phyloP scores from a whole-genome alignment of 495 filamentous ascomycete genomes.

The Xylaria intraflava region DNA sequence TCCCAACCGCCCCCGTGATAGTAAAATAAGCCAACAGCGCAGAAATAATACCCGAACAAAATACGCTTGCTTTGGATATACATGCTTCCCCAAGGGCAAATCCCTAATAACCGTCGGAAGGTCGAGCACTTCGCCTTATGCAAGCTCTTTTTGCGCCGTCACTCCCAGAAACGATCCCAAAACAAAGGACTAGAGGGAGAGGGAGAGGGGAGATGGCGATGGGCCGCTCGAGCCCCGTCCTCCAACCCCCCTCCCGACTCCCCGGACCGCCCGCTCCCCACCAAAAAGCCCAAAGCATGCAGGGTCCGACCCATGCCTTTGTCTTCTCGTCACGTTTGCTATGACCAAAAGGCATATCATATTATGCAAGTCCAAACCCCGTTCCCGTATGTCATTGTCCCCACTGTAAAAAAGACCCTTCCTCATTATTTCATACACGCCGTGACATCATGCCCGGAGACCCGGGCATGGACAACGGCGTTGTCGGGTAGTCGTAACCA shows the following conservation, averaged over 20 bases:
- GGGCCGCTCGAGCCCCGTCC: not conserved
- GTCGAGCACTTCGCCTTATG: constrained; percentile 25
- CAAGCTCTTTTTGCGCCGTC: constrained; percentile 18
- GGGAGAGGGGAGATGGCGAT: not conserved
- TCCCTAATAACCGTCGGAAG: constrained; percentile 13
- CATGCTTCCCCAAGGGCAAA: constrained; percentile 14
- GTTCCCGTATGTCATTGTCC: no score
- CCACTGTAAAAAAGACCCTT: no score
- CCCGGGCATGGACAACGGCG: constrained; percentile 60
- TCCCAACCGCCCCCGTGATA: constrained; percentile 4
- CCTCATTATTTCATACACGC: constrained; percentile 10
- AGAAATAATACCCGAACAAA: constrained; percentile 7
- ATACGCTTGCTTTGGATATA: constrained; percentile 20
- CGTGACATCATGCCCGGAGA: constrained; percentile 48
- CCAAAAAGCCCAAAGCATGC: no score
- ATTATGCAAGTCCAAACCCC: not conserved
- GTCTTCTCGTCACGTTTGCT: no score
- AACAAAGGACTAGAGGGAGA: not conserved
- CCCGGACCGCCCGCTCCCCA: not conserved
- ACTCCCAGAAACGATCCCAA: constrained; percentile 9
- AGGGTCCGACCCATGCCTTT: no score
- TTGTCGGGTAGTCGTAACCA: constrained; percentile 57
- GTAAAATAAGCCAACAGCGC: not conserved
- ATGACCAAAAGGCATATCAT: no score
- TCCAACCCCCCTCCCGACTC: not conserved